Conservation (phyloP, 257 asterid genomes). For the Phtheirospermum japonicum region DNA sequence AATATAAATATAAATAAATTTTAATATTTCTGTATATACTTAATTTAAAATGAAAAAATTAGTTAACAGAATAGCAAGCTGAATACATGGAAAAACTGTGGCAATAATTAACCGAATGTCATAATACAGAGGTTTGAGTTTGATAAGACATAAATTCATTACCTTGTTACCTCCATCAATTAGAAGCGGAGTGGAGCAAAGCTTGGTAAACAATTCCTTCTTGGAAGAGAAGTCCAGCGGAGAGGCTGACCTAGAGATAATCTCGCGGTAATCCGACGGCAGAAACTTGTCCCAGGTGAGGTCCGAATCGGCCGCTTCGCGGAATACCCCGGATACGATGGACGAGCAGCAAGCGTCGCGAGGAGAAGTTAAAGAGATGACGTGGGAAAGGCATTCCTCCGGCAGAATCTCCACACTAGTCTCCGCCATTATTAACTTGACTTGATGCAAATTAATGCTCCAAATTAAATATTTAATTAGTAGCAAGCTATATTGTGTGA, state of each 20-base stretch:
- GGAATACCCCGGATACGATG: slow-evolving; percentile 32
- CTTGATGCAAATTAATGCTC: no score
- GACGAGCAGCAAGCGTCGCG: slow-evolving; percentile 46
- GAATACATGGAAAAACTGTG: no score
- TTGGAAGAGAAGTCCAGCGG: slow-evolving; percentile 40
- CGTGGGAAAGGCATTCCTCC: slow-evolving; percentile 46
- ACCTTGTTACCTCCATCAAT: slow-evolving; percentile 74
- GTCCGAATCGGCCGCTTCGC: slow-evolving; percentile 46
- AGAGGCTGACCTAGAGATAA: slow-evolving; percentile 31
- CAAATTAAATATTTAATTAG: no score
- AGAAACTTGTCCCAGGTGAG: slow-evolving; percentile 54
- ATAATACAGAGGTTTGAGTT: no score
- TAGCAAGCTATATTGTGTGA: not conserved
- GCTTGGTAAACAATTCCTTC: slow-evolving; percentile 58
- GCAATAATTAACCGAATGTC: no score
- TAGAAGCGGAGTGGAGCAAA: slow-evolving; percentile 49
- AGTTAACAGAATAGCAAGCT: no score
- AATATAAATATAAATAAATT: no score
- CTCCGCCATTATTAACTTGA: not conserved
- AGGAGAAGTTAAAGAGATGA: slow-evolving; percentile 49
- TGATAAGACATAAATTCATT: not conserved
- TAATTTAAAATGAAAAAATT: no score
- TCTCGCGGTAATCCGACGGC: slow-evolving; percentile 50
- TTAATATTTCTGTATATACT: no score
- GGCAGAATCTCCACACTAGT: slow-evolving; percentile 37